Evolutionary conservation across 164 flowering plant genomes (phyloP), one percentile per base, ranked within the genome.

Genomic region (Nelumbo lutea): DNA sequence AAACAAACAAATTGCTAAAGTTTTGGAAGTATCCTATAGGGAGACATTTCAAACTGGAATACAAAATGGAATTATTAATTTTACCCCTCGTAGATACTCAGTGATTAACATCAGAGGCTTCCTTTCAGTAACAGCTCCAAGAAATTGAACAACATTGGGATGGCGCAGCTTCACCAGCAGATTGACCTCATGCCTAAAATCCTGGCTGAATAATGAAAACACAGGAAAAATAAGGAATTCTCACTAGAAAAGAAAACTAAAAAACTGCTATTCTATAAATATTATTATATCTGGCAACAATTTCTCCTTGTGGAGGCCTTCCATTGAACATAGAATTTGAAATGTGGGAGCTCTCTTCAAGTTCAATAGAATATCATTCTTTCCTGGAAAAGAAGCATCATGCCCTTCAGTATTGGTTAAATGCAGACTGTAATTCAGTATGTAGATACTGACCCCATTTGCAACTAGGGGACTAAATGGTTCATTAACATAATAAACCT

Each of bases 141-240:
- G 92, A 76, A 96, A 96, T 73, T 96, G 99, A 13, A 96, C 99
- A 51, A 96, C 85, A 70, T 93, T 96, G 62, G 99, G 99, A 66
- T 96, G 99, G 44, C 98, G 96, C 81, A 96, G 96, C 89, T 93
- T 96, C 79, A 96, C 99, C 44, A 96, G 93, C 82, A 93, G 85
- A 81, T 86, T 91, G 63, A 93, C 97, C 80, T 96, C 99, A 77
- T 96, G 97, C 82, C 97, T 78, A 79, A 96, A 96, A 82, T 96
- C 98, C 84, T 96, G 96, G 78, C 99, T 96, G 89, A 53, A 87
- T 57, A 45, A 66, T 41, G 53, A 78, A 65, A 71, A 61, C 3
- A 71, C 71, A 48, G 68, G 39, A 68, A 8, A 8, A 46, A 48
- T 42, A 62, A 56, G 62, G 4, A 69, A 71, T 14, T 69, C 67